Evolutionary conservation across 2,329 filamentous ascomycete genomes (phyloP), one percentile per base, ranked within the genome.

Genomic region (Fusarium coffeatum): DNA sequence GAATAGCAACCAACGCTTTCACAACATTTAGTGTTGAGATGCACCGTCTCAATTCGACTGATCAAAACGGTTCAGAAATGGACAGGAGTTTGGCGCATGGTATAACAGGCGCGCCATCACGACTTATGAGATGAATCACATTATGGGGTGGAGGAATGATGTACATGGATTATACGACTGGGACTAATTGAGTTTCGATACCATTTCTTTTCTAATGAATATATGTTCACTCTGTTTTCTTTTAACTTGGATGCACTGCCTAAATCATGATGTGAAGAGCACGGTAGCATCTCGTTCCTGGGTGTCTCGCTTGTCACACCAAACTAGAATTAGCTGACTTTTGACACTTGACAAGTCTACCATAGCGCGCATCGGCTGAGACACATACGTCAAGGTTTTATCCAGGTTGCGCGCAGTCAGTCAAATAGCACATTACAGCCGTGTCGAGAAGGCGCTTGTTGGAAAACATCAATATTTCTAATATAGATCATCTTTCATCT

Each of bases 91-190:
- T 32, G 3, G 49, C 25, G 25, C n/a, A 45, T 40, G 42, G 30
- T 23, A 43, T 11, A n/a, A 40, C 34, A 25, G n/a, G 37, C 25
- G 10, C 32, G n/a, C 18, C 32, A 50, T 57, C 28, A 70, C 46
- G 63, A 59, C 27, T 64, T 64, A 71, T 58, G 68, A 65, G 25
- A 55, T 46, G 45, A 47, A 55, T n/a, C 30, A 68, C 25, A 47
- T 23, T 20, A 53, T 13, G 51, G 55, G 9, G 11, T 20, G n/a
- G 15, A 42, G 11, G 37, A 18, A 51, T 11, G 5, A 42, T 18
- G n/a, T 15, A 41, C 9, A 20, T 22, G 28, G 11, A 27, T 4
- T 28, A n/a, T 15, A 47, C n/a, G 45, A 45, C 30, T 22, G 3
- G 16, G 25, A 2, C 40, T 15, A 7, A 40, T 32, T 23, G 12